Percentiles rank a stretch among this genome's conserved stretches.
These are phyloP conservation scores for Rhodamnia rubescens DNA, from an alignment of 345 rosid genomes.

Conservation along the genomic window DNA sequence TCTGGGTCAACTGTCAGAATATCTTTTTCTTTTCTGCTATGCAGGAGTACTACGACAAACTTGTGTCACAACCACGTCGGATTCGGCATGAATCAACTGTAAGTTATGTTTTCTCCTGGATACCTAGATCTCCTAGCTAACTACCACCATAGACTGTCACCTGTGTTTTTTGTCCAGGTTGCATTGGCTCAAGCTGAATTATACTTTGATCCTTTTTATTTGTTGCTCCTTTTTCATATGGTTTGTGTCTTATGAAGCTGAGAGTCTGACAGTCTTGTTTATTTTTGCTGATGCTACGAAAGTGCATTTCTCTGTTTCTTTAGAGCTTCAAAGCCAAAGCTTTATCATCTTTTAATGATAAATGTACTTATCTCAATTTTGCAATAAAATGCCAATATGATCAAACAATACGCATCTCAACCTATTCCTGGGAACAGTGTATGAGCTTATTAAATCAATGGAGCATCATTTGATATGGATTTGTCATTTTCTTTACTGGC, in stretches of 20 bases:
- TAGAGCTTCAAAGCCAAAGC: background rate
- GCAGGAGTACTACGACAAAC: slow-evolving; percentile 71
- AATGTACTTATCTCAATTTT: background rate
- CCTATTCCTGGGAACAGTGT: background rate
- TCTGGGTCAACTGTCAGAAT: background rate
- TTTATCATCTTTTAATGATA: background rate
- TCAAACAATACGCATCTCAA: background rate
- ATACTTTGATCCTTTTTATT: background rate
- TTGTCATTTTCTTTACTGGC: background rate
- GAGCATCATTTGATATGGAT: background rate
- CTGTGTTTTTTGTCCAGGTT: background rate
- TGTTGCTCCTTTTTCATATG: background rate
- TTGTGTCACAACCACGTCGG: slow-evolving; percentile 44
- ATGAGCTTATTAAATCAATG: rapidly evolving
- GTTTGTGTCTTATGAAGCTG: background rate
- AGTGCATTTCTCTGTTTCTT: background rate
- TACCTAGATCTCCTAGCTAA: background rate
- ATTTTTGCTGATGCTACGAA: background rate
- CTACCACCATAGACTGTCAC: background rate
- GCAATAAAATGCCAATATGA: background rate
- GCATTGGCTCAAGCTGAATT: background rate
- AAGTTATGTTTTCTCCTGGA: slow-evolving; percentile 13
- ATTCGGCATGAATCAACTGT: slow-evolving; percentile 91
- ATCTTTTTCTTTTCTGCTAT: background rate
- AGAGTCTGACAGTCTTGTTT: background rate